Evolutionary conservation across 768 basidiomycete genomes (phyloP).

Genomic region (Xerocomus potaroensis): DNA sequence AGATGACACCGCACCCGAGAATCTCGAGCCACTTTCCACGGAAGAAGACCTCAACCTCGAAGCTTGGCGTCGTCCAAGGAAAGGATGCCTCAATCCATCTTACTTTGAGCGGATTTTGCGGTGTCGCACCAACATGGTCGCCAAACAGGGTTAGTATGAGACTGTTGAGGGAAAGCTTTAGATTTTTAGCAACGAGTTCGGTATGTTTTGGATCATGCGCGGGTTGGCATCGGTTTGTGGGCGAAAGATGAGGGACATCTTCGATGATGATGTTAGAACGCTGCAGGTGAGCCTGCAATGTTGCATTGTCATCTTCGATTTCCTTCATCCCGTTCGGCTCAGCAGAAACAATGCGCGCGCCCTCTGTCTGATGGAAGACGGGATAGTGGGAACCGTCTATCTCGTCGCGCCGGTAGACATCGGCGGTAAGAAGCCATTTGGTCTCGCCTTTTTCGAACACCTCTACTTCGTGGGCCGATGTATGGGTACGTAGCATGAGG

Average conservation of each 20-base stretch:
- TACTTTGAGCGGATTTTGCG: constrained; percentile 73
- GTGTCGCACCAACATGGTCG: constrained; percentile 42
- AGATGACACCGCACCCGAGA: constrained; percentile 87
- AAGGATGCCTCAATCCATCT: constrained; percentile 99
- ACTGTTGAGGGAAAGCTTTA: constrained; percentile 87
- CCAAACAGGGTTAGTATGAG: constrained; percentile 83
- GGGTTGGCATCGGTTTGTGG: constrained; percentile 76
- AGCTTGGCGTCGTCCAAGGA: constrained; percentile 97
- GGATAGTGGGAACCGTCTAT: constrained; percentile 97
- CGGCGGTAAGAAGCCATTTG: constrained; percentile 89
- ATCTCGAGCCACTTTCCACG: constrained; percentile 97
- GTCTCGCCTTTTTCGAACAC: constrained; percentile 73
- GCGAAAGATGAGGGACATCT: constrained; percentile 71
- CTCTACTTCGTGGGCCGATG: constrained; percentile 97
- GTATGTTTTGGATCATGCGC: constrained; percentile 72
- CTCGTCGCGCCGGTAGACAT: constrained; percentile 97
- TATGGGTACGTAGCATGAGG: constrained; percentile 94
- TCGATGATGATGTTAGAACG: constrained; percentile 79
- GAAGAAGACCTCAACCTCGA: constrained; percentile 96
- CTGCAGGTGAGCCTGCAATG: constrained; percentile 55
- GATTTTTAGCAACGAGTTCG: constrained; percentile 70
- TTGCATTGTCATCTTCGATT: constrained; percentile 67
- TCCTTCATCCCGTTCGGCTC: constrained; percentile 53
- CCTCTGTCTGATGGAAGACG: constrained; percentile 98
- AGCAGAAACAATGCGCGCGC: constrained; percentile 74